A percentile compares a stretch with the other conserved stretches of the same genome.
These are phyloP conservation scores for Penicillium lagena DNA, from an alignment of 495 filamentous ascomycete species.

Conservation along the genomic window DNA sequence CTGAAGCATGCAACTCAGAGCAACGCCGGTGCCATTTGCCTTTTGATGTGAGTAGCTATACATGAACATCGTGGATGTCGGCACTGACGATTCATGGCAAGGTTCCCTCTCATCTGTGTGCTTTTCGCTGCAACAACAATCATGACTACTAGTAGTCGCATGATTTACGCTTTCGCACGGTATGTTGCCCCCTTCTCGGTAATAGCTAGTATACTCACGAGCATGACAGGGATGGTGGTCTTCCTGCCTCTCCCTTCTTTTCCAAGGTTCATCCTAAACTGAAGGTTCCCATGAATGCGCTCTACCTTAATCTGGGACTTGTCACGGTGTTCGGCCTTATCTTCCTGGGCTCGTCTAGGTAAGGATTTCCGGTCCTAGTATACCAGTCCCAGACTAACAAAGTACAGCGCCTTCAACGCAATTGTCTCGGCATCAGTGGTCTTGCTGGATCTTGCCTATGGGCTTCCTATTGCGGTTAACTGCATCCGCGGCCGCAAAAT, in stretches of 20 bases:
- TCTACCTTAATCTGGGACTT: conserved; percentile 56
- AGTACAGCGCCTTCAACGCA: conserved; percentile 45
- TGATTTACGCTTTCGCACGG: conserved; percentile 70
- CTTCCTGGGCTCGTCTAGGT: conserved; percentile 66
- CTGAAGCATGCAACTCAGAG: conserved; percentile 62
- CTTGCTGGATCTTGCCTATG: conserved; percentile 64
- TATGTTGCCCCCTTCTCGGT: conserved; percentile 3
- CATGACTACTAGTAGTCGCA: conserved; percentile 71
- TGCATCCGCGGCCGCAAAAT: conserved; percentile 57
- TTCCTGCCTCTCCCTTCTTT: conserved; percentile 61
- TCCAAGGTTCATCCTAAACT: conserved; percentile 56
- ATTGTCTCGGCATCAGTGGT: conserved; percentile 69
- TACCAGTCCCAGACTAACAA: background rate
- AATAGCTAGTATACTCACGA: conserved; percentile 4
- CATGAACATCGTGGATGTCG: background rate
- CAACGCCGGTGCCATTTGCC: conserved; percentile 58
- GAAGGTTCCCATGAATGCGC: conserved; percentile 62
- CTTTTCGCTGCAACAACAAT: conserved; percentile 65
- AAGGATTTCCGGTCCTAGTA: background rate
- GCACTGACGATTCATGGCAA: conserved; percentile 13
- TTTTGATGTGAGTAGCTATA: conserved; percentile 48
- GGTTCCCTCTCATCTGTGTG: conserved; percentile 65
- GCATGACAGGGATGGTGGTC: conserved; percentile 53
- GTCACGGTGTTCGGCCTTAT: conserved; percentile 67
- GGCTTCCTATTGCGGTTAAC: conserved; percentile 64